Conservation (phyloP, 1,284 basidiomycete genomes). For the Austroboletus sp. region DNA sequence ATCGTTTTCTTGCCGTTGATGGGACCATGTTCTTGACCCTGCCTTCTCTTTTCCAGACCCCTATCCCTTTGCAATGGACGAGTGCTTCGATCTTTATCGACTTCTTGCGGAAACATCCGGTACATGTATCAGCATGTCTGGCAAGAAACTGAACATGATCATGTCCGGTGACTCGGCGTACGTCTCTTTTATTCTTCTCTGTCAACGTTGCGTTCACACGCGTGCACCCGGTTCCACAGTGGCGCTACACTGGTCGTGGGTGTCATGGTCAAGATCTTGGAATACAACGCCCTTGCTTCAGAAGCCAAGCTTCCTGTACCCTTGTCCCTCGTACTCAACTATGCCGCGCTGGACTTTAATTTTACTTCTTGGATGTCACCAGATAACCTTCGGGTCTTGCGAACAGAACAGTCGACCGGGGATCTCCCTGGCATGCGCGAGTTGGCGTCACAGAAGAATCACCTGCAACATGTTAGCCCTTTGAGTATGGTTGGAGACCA, state of each 20-base stretch:
- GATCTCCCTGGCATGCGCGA: constrained; percentile 58
- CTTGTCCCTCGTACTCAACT: constrained; percentile 75
- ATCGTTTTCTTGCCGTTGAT: constrained; percentile 22
- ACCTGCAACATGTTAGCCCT: constrained; percentile 79
- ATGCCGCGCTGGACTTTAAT: constrained; percentile 88
- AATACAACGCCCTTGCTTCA: constrained; percentile 44
- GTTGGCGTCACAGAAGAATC: constrained; percentile 76
- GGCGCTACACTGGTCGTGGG: constrained; percentile 81
- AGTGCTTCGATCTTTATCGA: constrained; percentile 86
- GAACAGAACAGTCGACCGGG: constrained; percentile 75
- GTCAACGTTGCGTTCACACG: constrained; percentile 10
- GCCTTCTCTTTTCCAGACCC: constrained; percentile 55
- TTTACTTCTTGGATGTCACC: constrained; percentile 97
- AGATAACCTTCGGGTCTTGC: constrained; percentile 74
- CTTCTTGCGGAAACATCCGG: constrained; percentile 78
- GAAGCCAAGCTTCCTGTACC: constrained; percentile 49
- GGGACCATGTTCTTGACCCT: neutral
- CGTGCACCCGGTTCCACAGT: constrained; percentile 37
- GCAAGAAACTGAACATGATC: constrained; percentile 66
- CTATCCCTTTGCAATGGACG: constrained; percentile 91
- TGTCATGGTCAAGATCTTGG: constrained; percentile 78
- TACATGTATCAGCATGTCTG: constrained; percentile 77
- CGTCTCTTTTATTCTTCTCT: constrained; percentile 34
- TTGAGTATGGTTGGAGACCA: constrained; percentile 80
- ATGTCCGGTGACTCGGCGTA: constrained; percentile 89